These are phyloP conservation scores for Paraphaeosphaeria sporulosa DNA, from an alignment of 2,329 filamentous ascomycete species.

Conservation along the genomic window DNA sequence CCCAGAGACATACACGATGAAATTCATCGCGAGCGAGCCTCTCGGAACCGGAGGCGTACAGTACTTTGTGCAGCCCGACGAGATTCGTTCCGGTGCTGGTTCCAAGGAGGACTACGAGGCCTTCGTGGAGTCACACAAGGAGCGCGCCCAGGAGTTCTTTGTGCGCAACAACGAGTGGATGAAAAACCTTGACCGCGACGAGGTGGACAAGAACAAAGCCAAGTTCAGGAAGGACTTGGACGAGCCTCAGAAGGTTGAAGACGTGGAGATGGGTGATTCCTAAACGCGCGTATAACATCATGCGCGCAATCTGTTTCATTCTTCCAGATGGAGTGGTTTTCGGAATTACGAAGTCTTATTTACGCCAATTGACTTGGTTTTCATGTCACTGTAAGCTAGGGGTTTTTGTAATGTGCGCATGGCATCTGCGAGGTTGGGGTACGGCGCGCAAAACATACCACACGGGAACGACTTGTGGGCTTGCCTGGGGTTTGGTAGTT, in stretches of 20 bases:
- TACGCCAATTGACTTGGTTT: not conserved
- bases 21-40: conserved; percentile 52
- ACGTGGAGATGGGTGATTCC: conserved; percentile 45
- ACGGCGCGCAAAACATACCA: not conserved
- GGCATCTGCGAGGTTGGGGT: not conserved
- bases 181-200: conserved; percentile 55
- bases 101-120: conserved; percentile 43
- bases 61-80: conserved; percentile 50
- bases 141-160: conserved; percentile 52
- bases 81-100: conserved; percentile 43
- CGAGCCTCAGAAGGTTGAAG: conserved; percentile 31
- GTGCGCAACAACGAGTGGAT: conserved; percentile 56
- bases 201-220: conserved; percentile 54
- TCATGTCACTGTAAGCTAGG: not conserved
- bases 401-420: not conserved
- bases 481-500: not conserved
- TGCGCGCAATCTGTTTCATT: not conserved
- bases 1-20: conserved; percentile 52
- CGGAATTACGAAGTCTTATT: not conserved
- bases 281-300: not conserved
- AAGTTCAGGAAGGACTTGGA: conserved; percentile 43
- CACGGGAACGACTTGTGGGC: not conserved
- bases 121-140: conserved; percentile 39
- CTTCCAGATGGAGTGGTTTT: not conserved
- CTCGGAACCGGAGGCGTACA: conserved; percentile 46